Percentiles rank a stretch among this genome's conserved stretches.
phyloP scores from a whole-genome alignment of 352 stramenopile genomes.

The Phytophthora constricta region DNA sequence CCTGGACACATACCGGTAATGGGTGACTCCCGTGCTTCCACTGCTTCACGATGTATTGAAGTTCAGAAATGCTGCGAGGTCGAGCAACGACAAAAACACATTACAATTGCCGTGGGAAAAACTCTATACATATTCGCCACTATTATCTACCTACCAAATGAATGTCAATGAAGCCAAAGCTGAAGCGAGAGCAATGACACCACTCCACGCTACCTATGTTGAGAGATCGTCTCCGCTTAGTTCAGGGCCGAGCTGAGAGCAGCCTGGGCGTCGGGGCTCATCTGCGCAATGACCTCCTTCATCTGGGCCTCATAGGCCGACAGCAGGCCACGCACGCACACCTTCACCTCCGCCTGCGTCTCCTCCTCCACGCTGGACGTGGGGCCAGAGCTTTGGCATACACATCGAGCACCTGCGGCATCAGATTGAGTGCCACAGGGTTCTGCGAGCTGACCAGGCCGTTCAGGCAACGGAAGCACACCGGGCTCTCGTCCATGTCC shows the following conservation, averaged over 20 bases:
- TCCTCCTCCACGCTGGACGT: constrained; percentile 77
- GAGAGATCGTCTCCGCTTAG: constrained; percentile 30
- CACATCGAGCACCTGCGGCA: constrained; percentile 80
- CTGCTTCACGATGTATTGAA: too few relatives aligned
- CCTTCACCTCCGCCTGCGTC: constrained; percentile 76
- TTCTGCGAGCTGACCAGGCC: constrained; percentile 93
- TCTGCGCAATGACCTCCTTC: constrained; percentile 76
- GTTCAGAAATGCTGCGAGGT: too few relatives aligned
- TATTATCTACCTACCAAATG: constrained; percentile 43
- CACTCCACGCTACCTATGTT: constrained; percentile 24
- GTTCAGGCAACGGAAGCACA: constrained; percentile 95
- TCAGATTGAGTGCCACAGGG: constrained; percentile 66
- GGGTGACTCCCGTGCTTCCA: too few relatives aligned
- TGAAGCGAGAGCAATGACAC: constrained; percentile 1
- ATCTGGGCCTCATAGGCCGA: constrained; percentile 79
- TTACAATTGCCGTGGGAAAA: not conserved
- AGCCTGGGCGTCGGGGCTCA: constrained; percentile 75
- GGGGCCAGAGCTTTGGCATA: constrained; percentile 77
- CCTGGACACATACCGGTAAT: too few relatives aligned
- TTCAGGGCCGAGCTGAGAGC: constrained; percentile 65
- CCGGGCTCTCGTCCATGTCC: constrained; percentile 96
- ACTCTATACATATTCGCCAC: constrained; percentile 17
- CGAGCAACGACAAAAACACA: not conserved
- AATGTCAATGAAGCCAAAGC: constrained; percentile 21
- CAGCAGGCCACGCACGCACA: constrained; percentile 69